phyloP scores from a whole-genome alignment of 2,329 filamentous ascomycete genomes.

The Colletotrichum cereale region DNA sequence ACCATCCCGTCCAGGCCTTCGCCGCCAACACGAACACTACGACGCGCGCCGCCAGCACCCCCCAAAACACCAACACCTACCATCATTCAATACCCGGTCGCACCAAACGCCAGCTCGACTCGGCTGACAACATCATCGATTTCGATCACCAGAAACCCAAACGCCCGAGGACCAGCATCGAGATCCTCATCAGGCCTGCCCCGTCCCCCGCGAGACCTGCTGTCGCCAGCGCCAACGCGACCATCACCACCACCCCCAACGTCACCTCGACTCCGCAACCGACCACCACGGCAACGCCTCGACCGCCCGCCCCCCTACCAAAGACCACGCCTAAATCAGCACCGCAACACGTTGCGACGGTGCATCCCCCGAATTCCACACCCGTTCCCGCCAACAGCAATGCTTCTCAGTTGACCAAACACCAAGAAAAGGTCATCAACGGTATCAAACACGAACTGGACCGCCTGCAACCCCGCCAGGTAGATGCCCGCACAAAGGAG shows the following conservation, averaged over 20 bases:
- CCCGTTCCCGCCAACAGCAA: constrained; percentile 43
- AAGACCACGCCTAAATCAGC: constrained; percentile 22
- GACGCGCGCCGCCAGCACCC: constrained; percentile 46
- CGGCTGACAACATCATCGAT: constrained; percentile 54
- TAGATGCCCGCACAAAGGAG: constrained; percentile 59
- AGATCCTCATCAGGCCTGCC: constrained; percentile 56
- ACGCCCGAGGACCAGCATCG: constrained; percentile 65
- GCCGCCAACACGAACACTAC: constrained; percentile 47
- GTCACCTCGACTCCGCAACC: constrained; percentile 36
- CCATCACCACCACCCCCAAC: constrained; percentile 24
- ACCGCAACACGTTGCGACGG: constrained; percentile 36
- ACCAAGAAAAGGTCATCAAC: constrained; percentile 70
- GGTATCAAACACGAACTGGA: constrained; percentile 73
- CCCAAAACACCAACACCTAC: constrained; percentile 50
- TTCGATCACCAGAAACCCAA: constrained; percentile 61
- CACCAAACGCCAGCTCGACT: constrained; percentile 63
- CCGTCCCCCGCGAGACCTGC: constrained; percentile 43
- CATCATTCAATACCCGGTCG: constrained; percentile 52
- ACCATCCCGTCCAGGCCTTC: constrained; percentile 42
- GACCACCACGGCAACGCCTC: constrained; percentile 37
- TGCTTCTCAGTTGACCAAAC: constrained; percentile 56
- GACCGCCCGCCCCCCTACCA: constrained; percentile 23
- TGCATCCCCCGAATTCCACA: constrained; percentile 37
- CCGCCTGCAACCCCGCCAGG: constrained; percentile 62
- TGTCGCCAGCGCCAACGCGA: constrained; percentile 29